A percentile compares a stretch with the other conserved stretches of the same genome.
Conservation (phyloP, 2,329 filamentous ascomycete genomes). For the Cyphellophora attinorum region DNA sequence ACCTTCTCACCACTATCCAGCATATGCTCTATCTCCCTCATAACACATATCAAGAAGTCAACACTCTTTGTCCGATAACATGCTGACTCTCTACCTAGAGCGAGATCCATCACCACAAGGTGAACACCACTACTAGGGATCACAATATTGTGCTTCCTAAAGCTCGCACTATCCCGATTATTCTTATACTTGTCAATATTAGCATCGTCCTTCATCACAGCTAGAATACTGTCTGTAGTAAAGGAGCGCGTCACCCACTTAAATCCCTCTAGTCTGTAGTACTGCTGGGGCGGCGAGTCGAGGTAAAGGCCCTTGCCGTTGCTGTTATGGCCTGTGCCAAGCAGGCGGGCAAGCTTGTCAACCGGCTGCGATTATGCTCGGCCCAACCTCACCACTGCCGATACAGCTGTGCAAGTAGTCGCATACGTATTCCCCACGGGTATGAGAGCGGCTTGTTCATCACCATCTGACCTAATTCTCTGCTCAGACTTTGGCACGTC, state of each 20-base stretch:
- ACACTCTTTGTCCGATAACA: constrained; percentile 14
- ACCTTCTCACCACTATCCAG: constrained; percentile 14
- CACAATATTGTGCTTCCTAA: constrained; percentile 10
- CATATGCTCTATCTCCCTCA: constrained; percentile 14
- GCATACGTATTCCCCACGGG: too few species aligned
- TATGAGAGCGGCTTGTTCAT: too few species aligned
- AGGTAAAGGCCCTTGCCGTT: constrained; percentile 10
- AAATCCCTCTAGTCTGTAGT: constrained; percentile 2
- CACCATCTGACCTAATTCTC: too few species aligned
- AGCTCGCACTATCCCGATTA: constrained; percentile 10
- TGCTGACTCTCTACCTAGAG: constrained; percentile 7
- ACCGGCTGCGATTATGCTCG: too few species aligned
- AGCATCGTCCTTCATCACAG: constrained; percentile 9
- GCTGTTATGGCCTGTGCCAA: constrained; percentile 10
- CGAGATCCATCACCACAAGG: constrained; percentile 12
- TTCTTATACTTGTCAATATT: constrained; percentile 12
- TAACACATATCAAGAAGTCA: constrained; percentile 12
- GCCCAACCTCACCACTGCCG: too few species aligned
- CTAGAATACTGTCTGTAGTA: constrained; percentile 10
- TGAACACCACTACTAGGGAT: constrained; percentile 9
- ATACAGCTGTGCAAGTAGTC: too few species aligned
- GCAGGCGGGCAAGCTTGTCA: too few species aligned
- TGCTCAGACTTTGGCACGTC: too few species aligned
- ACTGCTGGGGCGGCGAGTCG: constrained; percentile 8
- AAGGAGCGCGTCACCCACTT: constrained; percentile 11